Conservation (phyloP, 768 basidiomycete genomes). For the Hericium coralloides region DNA sequence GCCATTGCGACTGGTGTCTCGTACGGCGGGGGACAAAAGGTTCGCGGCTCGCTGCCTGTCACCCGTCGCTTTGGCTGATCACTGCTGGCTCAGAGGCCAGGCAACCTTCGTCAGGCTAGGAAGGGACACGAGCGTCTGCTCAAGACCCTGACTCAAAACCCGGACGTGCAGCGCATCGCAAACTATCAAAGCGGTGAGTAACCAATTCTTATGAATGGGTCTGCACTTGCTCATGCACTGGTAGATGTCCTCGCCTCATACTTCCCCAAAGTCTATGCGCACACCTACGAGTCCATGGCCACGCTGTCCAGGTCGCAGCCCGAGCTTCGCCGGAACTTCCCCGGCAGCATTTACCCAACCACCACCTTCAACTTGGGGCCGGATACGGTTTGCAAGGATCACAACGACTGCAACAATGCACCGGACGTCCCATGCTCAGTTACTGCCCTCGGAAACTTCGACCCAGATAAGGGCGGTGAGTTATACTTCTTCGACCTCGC, state of each 20-base stretch:
- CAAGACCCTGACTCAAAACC: neutral
- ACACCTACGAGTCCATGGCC: neutral
- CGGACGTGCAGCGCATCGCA: neutral
- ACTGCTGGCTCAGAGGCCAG: too few relatives aligned
- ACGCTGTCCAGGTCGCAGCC: neutral
- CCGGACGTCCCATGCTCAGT: slow-evolving; percentile 9
- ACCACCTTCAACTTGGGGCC: slow-evolving; percentile 14
- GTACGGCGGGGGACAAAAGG: slow-evolving; percentile 2
- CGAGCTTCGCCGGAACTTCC: slow-evolving; percentile 7
- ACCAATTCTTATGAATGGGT: too few relatives aligned
- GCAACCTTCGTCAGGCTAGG: too few relatives aligned
- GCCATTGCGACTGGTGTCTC: neutral
- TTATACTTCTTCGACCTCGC: slow-evolving; percentile 12
- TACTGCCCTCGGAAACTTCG: slow-evolving; percentile 7
- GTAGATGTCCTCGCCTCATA: neutral
- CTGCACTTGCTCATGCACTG: too few relatives aligned
- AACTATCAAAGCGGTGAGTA: neutral
- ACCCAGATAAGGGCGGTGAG: slow-evolving; percentile 10
- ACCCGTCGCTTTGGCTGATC: neutral
- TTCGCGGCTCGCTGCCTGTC: neutral
- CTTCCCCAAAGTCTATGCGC: neutral
- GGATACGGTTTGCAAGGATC: neutral
- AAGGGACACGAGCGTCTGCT: too few relatives aligned
- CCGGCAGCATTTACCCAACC: slow-evolving; percentile 9
- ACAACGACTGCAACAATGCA: slow-evolving; percentile 7